Base-by-base conservation (phyloP, 192 early-diverging fungal genomes). In the Linnemannia hyalina region DNA sequence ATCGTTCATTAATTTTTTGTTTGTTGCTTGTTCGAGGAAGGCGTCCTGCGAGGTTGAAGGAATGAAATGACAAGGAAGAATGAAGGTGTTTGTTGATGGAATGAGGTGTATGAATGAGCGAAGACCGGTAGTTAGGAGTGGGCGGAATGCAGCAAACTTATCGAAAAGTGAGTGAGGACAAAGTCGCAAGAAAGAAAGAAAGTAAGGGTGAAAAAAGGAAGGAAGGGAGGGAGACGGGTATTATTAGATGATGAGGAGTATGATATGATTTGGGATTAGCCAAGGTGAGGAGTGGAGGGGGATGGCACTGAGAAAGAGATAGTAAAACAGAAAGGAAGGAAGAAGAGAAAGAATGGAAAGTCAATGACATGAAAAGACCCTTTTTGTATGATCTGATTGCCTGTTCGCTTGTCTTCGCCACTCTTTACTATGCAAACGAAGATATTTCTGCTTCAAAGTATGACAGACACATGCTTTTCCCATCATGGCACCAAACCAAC, bases 321-420 rank as follows among this genome's bases (percentile, higher is more conserved):
- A 23, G 18, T 18, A 70, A 70, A 70, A 23, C 49, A 52, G 29
- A 46, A 18, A 44, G 36, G 29, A 69, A 65, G 68, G 72, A 49
- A 76, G n/a, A 18, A 40, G 23, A 69, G 65, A 77, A 38, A 22
- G 36, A 76, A 65, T 36, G 35, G 70, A 68, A 42, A 29, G 41
- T 29, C 46, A 18, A 52, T 57, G 49, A 22, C 20, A 52, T 52
- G 49, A 5, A 52, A 52, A 52, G 2, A 16, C 3, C 49, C 49
- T 20, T 52, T 49, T 52, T 52, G 49, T 52, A 22, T 22, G 20
- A 52, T 52, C 49, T 52, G 49, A 3, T 52, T 22, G 49, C 49
- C 18, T 22, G 18, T 3, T 52, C 0, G 20, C 49, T 65, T 65
- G 29, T 11, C 10, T 11, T 65, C 11, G 60, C 60, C 60, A 65